phyloP scores from a whole-genome alignment of 116 monocot species.

The Trichopus zeylanicus region DNA sequence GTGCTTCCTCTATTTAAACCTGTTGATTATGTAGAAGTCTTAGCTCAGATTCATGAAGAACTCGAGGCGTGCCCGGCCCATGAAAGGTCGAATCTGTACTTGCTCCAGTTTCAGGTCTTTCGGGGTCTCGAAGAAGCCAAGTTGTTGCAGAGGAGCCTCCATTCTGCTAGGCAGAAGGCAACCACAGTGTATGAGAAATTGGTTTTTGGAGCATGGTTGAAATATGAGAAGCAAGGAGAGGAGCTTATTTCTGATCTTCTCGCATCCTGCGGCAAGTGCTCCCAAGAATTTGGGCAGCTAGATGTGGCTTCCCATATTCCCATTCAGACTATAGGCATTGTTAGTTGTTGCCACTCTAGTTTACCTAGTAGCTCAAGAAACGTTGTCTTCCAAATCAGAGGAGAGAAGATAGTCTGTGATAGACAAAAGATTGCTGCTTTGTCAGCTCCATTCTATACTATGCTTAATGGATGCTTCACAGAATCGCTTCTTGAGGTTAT shows the following conservation, averaged over 20 bases:
- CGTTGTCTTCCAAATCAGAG: conserved; percentile 47
- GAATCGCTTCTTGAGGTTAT: conserved; percentile 61
- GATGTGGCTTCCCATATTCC: conserved; percentile 47
- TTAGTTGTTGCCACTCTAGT: not conserved
- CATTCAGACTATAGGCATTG: not conserved
- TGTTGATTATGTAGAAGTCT: conserved; percentile 55
- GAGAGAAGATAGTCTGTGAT: conserved; percentile 46
- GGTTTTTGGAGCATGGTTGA: conserved; percentile 64
- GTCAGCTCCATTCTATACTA: conserved; percentile 53
- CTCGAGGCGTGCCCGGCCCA: conserved; percentile 43
- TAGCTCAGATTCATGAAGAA: conserved; percentile 68
- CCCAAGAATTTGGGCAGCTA: conserved; percentile 36
- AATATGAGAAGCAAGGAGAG: conserved; percentile 66
- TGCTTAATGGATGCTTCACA: conserved; percentile 73
- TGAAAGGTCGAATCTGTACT: conserved; percentile 41
- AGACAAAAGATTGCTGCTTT: conserved; percentile 55
- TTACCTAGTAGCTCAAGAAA: conserved; percentile 7
- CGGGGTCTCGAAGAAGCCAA: conserved; percentile 60
- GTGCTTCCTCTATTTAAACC: conserved; percentile 61
- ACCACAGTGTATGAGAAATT: conserved; percentile 54
- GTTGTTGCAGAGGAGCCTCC: conserved; percentile 59
- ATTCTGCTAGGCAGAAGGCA: conserved; percentile 54
- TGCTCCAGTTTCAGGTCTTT: conserved; percentile 71
- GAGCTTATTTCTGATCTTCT: conserved; percentile 60
- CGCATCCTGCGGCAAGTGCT: conserved; percentile 56